phyloP scores from a whole-genome alignment of 1,284 basidiomycete genomes.

The Cerioporus squamosus region DNA sequence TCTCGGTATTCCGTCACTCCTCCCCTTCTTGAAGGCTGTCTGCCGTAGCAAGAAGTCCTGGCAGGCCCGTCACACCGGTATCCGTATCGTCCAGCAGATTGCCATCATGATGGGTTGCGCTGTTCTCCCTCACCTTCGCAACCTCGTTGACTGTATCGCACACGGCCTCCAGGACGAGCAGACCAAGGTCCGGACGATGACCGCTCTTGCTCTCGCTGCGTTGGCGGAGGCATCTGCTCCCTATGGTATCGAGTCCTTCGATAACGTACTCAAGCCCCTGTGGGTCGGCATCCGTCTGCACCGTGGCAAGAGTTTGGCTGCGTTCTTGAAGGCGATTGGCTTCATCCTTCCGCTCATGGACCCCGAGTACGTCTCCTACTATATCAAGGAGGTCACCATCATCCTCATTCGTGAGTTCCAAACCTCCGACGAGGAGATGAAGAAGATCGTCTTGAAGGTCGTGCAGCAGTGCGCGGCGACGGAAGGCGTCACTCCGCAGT shows the following conservation, averaged over 20 bases:
- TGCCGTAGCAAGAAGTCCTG: slow-evolving; percentile 99
- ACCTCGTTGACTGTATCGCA: slow-evolving; percentile 95
- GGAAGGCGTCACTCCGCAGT: slow-evolving; percentile 92
- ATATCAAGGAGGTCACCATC: slow-evolving; percentile 96
- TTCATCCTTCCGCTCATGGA: slow-evolving; percentile 99
- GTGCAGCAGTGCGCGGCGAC: slow-evolving; percentile 99
- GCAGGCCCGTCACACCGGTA: slow-evolving; percentile 99
- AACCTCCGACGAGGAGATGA: slow-evolving; percentile 99
- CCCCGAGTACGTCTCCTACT: slow-evolving; percentile 97
- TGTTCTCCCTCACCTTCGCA: slow-evolving; percentile 96
- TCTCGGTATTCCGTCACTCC: slow-evolving; percentile 94
- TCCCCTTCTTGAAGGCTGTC: slow-evolving; percentile 98
- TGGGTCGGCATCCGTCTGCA: slow-evolving; percentile 99
- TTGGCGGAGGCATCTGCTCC: slow-evolving; percentile 97
- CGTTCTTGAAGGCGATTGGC: slow-evolving; percentile 98
- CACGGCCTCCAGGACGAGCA: slow-evolving; percentile 97
- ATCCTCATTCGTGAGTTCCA: slow-evolving; percentile 99
- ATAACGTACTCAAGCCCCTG: slow-evolving; percentile 96
- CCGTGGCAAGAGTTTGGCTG: slow-evolving; percentile 96
- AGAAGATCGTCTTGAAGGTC: slow-evolving; percentile 99
- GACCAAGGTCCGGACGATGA: slow-evolving; percentile 99
- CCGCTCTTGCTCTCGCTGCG: slow-evolving; percentile 94
- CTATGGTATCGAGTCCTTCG: slow-evolving; percentile 99
- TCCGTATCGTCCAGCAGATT: slow-evolving; percentile 99
- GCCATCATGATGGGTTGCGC: slow-evolving; percentile 99